These are phyloP conservation scores for Aphanomyces stellatus DNA, from an alignment of 352 stramenopile genomes.

Conservation along the genomic window DNA sequence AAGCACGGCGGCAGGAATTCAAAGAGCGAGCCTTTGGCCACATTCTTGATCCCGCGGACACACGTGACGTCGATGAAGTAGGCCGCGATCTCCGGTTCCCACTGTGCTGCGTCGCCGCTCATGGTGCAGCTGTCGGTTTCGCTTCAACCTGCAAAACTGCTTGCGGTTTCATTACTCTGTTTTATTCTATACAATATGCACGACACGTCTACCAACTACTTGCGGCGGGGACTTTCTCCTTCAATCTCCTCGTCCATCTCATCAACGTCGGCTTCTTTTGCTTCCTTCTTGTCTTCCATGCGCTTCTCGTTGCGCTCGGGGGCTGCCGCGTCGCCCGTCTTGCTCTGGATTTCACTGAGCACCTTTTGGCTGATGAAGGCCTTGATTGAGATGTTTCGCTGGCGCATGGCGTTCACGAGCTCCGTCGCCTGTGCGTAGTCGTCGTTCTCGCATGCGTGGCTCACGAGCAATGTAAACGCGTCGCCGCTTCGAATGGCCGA, in stretches of 20 bases:
- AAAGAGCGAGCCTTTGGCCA: constrained; percentile 21
- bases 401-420: constrained; percentile 73
- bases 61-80: constrained; percentile 62
- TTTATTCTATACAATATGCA: background rate
- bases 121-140: background rate
- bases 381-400: constrained; percentile 47
- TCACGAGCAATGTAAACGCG: constrained; percentile 78
- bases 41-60: constrained; percentile 24
- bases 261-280: constrained; percentile 39
- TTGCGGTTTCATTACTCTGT: background rate
- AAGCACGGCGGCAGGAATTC: constrained; percentile 53
- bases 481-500: constrained; percentile 85
- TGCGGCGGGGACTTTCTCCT: constrained; percentile 33
- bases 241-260: constrained; percentile 78
- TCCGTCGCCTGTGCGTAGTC: constrained; percentile 61
- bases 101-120: background rate
- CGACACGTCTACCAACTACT: constrained; percentile 8
- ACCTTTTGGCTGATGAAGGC: constrained; percentile 64
- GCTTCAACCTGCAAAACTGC: background rate
- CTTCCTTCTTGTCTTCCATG: background rate
- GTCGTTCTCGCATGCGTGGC: constrained; percentile 59
- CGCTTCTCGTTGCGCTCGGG: constrained; percentile 2
- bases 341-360: constrained; percentile 59
- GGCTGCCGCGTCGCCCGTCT: constrained; percentile 25
- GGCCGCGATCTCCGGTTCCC: background rate